A percentile compares a stretch with the other conserved stretches of the same genome.
These are phyloP conservation scores for Helianthus annuus DNA, from an alignment of 129 eudicot species.

Conservation along the genomic window DNA sequence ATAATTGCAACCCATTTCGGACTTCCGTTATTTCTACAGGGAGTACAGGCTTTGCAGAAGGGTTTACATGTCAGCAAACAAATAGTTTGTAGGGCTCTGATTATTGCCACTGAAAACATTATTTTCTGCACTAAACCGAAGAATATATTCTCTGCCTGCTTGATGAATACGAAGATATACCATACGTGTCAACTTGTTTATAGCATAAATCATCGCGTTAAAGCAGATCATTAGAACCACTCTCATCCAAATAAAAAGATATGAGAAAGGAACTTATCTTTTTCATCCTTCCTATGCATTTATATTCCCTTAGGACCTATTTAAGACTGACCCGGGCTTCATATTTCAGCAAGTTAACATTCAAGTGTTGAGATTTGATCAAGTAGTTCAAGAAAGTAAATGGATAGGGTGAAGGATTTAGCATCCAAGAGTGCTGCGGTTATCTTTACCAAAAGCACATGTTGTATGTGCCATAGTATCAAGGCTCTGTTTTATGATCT, in stretches of 20 bases:
- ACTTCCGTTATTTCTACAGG: slow-evolving; percentile 21
- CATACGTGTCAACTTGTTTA: slow-evolving; percentile 46
- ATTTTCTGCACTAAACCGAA: slow-evolving; percentile 24
- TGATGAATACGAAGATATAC: slow-evolving; percentile 21
- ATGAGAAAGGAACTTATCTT: slow-evolving; percentile 45
- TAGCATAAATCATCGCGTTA: slow-evolving; percentile 44
- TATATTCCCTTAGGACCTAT: slow-evolving; percentile 29
- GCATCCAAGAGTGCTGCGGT: slow-evolving; percentile 85
- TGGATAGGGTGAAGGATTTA: slow-evolving; percentile 75
- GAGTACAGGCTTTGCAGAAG: slow-evolving; percentile 5
- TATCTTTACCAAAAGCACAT: slow-evolving; percentile 89
- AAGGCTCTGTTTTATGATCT: slow-evolving; percentile 82
- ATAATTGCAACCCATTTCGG: background rate
- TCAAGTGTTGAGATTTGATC: slow-evolving; percentile 1
- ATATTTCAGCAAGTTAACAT: slow-evolving; percentile 30
- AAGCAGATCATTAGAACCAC: slow-evolving; percentile 39
- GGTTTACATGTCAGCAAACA: slow-evolving; percentile 23
- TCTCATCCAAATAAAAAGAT: slow-evolving; percentile 40
- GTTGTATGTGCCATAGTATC: slow-evolving; percentile 95
- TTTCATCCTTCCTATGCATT: slow-evolving; percentile 19
- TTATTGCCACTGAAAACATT: slow-evolving; percentile 26
- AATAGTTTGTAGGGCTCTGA: slow-evolving; percentile 12
- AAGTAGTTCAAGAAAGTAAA: slow-evolving; percentile 10
- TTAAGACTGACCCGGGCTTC: slow-evolving; percentile 35
- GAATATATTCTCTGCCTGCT: slow-evolving; percentile 32